These are phyloP conservation scores for Capillidium heterosporum DNA, from an alignment of 371 early-diverging fungal genomes.

Conservation along the genomic window DNA sequence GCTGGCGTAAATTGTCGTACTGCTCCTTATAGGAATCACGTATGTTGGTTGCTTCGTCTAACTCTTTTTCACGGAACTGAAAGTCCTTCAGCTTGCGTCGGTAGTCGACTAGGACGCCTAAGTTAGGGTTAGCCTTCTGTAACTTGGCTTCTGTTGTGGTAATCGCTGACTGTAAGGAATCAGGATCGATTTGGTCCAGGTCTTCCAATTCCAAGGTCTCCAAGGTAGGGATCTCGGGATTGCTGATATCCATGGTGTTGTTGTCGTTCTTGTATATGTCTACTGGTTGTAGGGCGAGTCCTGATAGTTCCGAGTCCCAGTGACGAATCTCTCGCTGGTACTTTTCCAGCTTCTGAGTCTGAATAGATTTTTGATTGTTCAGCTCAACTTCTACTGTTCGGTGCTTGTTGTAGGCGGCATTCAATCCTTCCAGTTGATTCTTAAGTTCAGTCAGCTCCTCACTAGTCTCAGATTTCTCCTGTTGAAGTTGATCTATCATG, in stretches of 20 bases:
- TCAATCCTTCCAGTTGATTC: constrained; percentile 33
- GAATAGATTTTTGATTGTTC: neutral
- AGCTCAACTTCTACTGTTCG: constrained; percentile 23
- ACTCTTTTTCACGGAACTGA: constrained; percentile 41
- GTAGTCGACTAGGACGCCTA: constrained; percentile 78
- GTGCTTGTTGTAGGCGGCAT: constrained; percentile 42
- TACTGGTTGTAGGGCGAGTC: neutral
- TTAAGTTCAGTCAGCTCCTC: neutral
- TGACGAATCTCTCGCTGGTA: neutral
- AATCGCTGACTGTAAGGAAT: constrained; percentile 7
- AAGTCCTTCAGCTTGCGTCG: constrained; percentile 56
- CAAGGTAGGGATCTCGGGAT: too few species aligned
- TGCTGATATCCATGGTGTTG: too few species aligned
- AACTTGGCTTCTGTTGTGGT: constrained; percentile 27
- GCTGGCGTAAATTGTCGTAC: constrained; percentile 62
- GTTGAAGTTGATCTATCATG: neutral
- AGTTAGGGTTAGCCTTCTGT: constrained; percentile 61
- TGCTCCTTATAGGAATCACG: constrained; percentile 55
- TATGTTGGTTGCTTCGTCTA: constrained; percentile 48
- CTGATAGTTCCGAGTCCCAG: neutral
- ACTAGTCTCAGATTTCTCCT: neutral
- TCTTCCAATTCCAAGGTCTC: constrained; percentile 29
- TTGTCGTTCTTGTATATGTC: neutral
- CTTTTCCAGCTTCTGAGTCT: neutral
- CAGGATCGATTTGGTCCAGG: constrained; percentile 27